Conservation (phyloP, 345 rosid genomes). For the Pistacia integerrima region DNA sequence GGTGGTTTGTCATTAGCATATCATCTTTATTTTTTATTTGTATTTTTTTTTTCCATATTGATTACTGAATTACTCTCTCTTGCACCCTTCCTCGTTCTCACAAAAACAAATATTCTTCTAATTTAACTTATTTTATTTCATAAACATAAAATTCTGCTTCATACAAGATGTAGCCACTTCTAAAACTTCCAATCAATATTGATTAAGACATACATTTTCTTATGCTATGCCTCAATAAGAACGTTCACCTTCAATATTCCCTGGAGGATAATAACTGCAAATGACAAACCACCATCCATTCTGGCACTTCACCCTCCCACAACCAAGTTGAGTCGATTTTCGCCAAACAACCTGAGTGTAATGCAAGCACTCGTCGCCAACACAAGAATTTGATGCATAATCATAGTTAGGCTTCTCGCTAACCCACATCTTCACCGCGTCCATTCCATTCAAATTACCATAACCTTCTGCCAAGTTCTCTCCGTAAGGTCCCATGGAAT, state of each 20-base stretch:
- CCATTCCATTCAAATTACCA: not conserved
- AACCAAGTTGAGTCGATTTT: slow-evolving; percentile 13
- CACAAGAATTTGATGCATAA: slow-evolving; percentile 17
- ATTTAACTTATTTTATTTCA: too few relatives aligned
- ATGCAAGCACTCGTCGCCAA: slow-evolving; percentile 26
- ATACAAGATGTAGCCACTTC: not conserved
- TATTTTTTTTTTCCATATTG: too few relatives aligned
- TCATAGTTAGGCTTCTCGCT: slow-evolving; percentile 29
- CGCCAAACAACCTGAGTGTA: slow-evolving; percentile 43
- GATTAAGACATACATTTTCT: not conserved
- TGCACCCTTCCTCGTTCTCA: too few relatives aligned
- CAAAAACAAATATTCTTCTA: too few relatives aligned
- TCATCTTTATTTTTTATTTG: too few relatives aligned
- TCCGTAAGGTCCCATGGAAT: slow-evolving; percentile 34
- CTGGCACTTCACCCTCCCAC: slow-evolving; percentile 27
- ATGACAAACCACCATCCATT: slow-evolving; percentile 27
- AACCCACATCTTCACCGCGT: slow-evolving; percentile 30
- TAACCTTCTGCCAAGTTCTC: slow-evolving; percentile 35
- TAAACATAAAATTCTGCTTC: too few relatives aligned
- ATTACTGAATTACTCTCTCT: too few relatives aligned
- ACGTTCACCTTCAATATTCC: slow-evolving; percentile 21
- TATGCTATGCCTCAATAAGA: slow-evolving; percentile 12
- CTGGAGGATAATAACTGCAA: slow-evolving; percentile 26
- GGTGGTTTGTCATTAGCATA: too few relatives aligned
- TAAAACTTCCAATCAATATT: too few relatives aligned